These are phyloP conservation scores for Phoenix roebelenii DNA, from an alignment of 176 grass and related monocot species.

Conservation along the genomic window DNA sequence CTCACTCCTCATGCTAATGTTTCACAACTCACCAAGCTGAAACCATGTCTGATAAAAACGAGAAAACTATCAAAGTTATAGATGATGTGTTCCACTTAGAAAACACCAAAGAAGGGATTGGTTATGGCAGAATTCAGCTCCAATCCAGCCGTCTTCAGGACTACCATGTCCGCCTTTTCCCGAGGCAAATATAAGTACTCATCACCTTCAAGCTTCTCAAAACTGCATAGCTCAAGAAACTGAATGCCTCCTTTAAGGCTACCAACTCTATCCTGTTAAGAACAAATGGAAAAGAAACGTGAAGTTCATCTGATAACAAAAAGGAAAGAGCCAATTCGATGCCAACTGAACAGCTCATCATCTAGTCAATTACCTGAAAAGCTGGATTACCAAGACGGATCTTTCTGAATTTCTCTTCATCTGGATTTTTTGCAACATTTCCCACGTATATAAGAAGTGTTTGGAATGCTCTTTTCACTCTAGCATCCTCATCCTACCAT, in stretches of 20 bases:
- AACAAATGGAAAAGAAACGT: background rate
- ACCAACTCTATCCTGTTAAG: constrained; percentile 7
- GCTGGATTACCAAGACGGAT: constrained; percentile 52
- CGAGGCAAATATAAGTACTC: constrained; percentile 47
- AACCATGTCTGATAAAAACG: too few relatives aligned
- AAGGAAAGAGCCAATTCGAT: too few relatives aligned
- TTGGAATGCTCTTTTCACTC: constrained; percentile 60
- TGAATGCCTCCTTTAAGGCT: constrained; percentile 42
- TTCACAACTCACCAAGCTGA: too few relatives aligned
- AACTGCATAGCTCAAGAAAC: constrained; percentile 78
- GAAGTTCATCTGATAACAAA: background rate
- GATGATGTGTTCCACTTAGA: constrained; percentile 32
- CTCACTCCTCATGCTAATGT: too few relatives aligned
- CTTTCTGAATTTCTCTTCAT: constrained; percentile 68
- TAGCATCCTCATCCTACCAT: constrained; percentile 39
- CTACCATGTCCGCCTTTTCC: constrained; percentile 34
- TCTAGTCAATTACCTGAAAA: constrained; percentile 43
- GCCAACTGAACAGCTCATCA: background rate
- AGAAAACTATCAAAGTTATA: too few relatives aligned
- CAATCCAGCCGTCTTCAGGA: constrained; percentile 30
- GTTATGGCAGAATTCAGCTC: constrained; percentile 51
- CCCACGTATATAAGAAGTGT: constrained; percentile 46
- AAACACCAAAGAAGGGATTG: constrained; percentile 69
- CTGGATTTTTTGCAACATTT: constrained; percentile 59
- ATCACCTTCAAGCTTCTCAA: constrained; percentile 32